Conservation (phyloP, 805 yeast genomes). For the Ogataea saltuana region DNA sequence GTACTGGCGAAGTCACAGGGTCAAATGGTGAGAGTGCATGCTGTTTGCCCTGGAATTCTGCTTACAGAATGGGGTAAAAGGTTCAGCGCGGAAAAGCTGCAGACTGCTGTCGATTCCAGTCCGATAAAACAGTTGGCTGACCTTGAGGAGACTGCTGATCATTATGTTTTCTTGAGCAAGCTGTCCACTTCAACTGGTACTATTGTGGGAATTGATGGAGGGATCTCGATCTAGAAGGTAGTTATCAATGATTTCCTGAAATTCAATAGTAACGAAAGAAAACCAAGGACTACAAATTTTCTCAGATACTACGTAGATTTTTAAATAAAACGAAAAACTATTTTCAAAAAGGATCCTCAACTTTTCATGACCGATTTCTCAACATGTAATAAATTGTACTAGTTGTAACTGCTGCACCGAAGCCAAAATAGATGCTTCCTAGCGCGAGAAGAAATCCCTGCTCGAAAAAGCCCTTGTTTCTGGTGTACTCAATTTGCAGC, state of each 20-base stretch:
- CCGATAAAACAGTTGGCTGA: conserved; percentile 11
- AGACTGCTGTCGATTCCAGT: conserved; percentile 9
- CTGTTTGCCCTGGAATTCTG: conserved; percentile 13
- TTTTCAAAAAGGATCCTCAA: too few relatives aligned
- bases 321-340: background rate
- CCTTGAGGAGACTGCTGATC: conserved; percentile 10
- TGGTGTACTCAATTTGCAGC: conserved; percentile 4
- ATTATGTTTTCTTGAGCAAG: conserved; percentile 11
- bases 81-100: conserved; percentile 11
- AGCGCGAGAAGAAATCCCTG: conserved; percentile 10
- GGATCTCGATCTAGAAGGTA: background rate
- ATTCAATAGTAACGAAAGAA: too few relatives aligned
- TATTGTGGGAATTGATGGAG: conserved; percentile 14
- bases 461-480: conserved; percentile 12
- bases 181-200: conserved; percentile 11
- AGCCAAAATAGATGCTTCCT: background rate
- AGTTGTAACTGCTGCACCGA: conserved; percentile 4
- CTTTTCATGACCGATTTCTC: background rate
- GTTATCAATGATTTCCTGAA: too few relatives aligned
- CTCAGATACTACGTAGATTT: too few relatives aligned
- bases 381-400: conserved; percentile 1
- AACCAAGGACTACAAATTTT: too few relatives aligned
- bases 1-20: conserved; percentile 11
- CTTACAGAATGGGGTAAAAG: conserved; percentile 13
- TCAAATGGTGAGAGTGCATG: conserved; percentile 7